Evolutionary conservation across 1,139 yeast species (phyloP).

Genomic region (Entelexis paramagnoliae): DNA sequence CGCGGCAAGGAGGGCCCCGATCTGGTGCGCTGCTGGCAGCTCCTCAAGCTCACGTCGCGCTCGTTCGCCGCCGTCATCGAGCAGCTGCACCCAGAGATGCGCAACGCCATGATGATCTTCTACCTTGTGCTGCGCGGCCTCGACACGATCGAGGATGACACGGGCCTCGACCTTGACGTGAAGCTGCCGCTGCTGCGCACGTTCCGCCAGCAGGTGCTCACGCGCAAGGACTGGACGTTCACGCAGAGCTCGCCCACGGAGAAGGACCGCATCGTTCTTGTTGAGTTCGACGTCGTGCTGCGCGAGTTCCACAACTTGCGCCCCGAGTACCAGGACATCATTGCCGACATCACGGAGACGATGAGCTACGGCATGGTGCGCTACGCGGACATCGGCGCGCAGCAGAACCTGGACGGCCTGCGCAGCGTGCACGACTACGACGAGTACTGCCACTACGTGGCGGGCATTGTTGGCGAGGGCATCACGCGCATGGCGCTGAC

Average conservation of each 20-base stretch:
- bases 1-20: conserved; percentile 41
- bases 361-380: conserved; percentile 99
- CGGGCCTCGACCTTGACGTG: conserved; percentile 60
- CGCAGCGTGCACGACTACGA: conserved; percentile 72
- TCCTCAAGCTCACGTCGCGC: conserved; percentile 65
- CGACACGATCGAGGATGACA: conserved; percentile 96
- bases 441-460: conserved; percentile 90
- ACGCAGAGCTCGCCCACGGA: conserved; percentile 62
- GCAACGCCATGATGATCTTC: conserved; percentile 66
- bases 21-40: conserved; percentile 55
- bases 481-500: conserved; percentile 59
- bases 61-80: conserved; percentile 87
- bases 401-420: conserved; percentile 59
- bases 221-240: conserved; percentile 67
- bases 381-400: conserved; percentile 57
- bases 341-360: conserved; percentile 60
- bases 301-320: conserved; percentile 62
- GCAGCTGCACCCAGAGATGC: conserved; percentile 83
- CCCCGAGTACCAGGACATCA: conserved; percentile 67
- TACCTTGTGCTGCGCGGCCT: conserved; percentile 79
- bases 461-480: conserved; percentile 96
- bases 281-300: conserved; percentile 60
- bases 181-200: conserved; percentile 66
- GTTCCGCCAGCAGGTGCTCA: conserved; percentile 53
- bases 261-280: conserved; percentile 68